Conservation (phyloP, 108 stramenopile species). For the Nitzschia sp. region DNA sequence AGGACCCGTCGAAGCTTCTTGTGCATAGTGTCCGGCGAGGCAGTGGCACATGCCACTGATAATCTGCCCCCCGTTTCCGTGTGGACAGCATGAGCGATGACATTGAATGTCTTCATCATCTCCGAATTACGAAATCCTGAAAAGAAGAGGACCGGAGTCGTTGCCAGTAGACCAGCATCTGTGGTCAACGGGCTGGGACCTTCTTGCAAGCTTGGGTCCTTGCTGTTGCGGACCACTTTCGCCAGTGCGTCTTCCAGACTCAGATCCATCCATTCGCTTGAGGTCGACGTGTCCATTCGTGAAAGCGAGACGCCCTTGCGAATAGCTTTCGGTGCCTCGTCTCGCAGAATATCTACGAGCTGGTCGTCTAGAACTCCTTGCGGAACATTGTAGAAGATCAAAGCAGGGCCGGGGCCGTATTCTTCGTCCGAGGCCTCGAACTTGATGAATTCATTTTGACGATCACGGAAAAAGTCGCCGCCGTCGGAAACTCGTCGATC, state of each 20-base stretch:
- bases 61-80: slow-evolving; percentile 48
- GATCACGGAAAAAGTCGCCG: slow-evolving; percentile 11
- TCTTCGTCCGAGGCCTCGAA: slow-evolving; percentile 38
- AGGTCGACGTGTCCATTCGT: slow-evolving; percentile 29
- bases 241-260: slow-evolving; percentile 49
- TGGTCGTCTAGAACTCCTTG: slow-evolving; percentile 55
- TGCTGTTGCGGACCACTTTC: slow-evolving; percentile 17
- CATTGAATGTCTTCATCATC: slow-evolving; percentile 76
- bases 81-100: slow-evolving; percentile 64
- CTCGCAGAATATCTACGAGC: slow-evolving; percentile 57
- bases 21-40: slow-evolving; percentile 57
- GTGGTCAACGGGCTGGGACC: neutral
- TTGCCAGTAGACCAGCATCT: neutral
- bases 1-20: slow-evolving; percentile 65
- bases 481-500: neutral
- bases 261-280: slow-evolving; percentile 33
- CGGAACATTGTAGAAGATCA: slow-evolving; percentile 65
- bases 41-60: slow-evolving; percentile 76
- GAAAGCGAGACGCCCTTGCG: slow-evolving; percentile 28
- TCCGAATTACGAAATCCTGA: slow-evolving; percentile 62
- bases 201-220: neutral
- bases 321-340: slow-evolving; percentile 55
- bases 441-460: slow-evolving; percentile 61
- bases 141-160: slow-evolving; percentile 53
- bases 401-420: slow-evolving; percentile 67